Base-by-base conservation (phyloP, 2,329 filamentous ascomycete genomes). In the Massarina eburnea region DNA sequence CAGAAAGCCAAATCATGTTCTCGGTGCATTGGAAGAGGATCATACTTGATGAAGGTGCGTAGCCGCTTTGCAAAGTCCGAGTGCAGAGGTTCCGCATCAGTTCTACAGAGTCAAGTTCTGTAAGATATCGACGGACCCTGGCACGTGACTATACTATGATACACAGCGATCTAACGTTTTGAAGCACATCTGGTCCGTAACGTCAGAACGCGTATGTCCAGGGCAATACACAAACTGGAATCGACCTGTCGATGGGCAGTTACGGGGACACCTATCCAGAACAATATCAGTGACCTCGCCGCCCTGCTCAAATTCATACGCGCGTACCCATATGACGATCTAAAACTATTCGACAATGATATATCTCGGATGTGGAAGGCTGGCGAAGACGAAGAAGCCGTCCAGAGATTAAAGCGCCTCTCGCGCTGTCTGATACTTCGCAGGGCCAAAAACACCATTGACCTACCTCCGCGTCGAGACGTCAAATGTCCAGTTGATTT, bases 211-310 rank as follows among this genome's bases (percentile, higher is more conserved):
- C 39, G 48, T 14, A 74, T 70, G 52, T 61, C 47, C 30, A 43
- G 40, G 9, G 50, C 48, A 8, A 40, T 56, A 4, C 40, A 32
- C 29, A 18, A 44, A 19, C 41, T 80, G 0, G 48, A 71, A 0
- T 61, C 71, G 0, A 48, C 41, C 0, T 61, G 58, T 2, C 67
- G 76, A 5, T 80, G 76, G 77, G 73, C 71, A 1, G 68, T 80
- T 0, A 78, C 74, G 0, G 76, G 76, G 0, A 80, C 77, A 0
- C 76, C 77, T 0, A 73, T 80, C 1, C 76, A 79, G 35, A 80
- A 80, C 37, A 59, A 59, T 0, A 59, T 77, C 0, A 56, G 55
- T 1, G 77, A 80, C 37, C 60, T 80, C 5, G 62, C 68, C 0
- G 62, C 66, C 1, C 61, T 79, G 0, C 56, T 80, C 1, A 70